These are phyloP conservation scores for Vitis vinifera DNA, from an alignment of 164 flowering plant species.

Conservation along the genomic window ASM3070453v1 NC_081811.1:26880001-26880500, in stretches of 20 bases:
- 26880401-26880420: not conserved
- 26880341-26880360: not conserved
- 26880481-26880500: conserved; percentile 86
- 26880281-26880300: not conserved
- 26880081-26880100: conserved; percentile 72
- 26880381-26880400: not conserved
- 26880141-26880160: conserved; percentile 11
- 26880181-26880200: conserved; percentile 54
- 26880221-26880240: conserved; percentile 31
- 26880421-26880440: no score
- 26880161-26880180: not conserved
- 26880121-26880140: conserved; percentile 8
- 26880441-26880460: conserved; percentile 65
- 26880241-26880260: not conserved
- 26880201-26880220: conserved; percentile 29
- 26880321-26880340: not conserved
- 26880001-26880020: conserved; percentile 80
- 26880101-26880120: not conserved
- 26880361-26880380: not conserved
- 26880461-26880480: conserved; percentile 78
- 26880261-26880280: conserved; percentile 26
- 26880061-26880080: conserved; percentile 90
- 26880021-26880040: conserved; percentile 93
- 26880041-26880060: conserved; percentile 89
- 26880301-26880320: not conserved